phyloP scores from a whole-genome alignment of 768 basidiomycete genomes.

The Mycena indigotica region DNA sequence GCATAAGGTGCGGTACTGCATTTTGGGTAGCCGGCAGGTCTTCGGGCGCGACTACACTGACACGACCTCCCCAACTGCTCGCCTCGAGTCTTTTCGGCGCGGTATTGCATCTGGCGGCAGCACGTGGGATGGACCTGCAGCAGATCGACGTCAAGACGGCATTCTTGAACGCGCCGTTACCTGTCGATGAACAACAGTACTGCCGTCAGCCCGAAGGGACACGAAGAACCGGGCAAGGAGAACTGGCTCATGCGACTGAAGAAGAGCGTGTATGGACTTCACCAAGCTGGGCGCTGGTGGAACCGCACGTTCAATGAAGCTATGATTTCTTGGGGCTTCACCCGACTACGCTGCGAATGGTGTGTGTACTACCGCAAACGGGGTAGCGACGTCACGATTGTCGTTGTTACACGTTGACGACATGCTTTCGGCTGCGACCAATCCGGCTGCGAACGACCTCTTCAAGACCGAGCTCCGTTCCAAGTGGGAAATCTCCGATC shows the following conservation, averaged over 20 bases:
- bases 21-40: slow-evolving; percentile 35
- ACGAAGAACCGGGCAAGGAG: slow-evolving; percentile 16
- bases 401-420: slow-evolving; percentile 24
- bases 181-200: slow-evolving; percentile 31
- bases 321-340: slow-evolving; percentile 13
- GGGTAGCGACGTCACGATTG: no score
- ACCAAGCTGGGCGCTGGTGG: slow-evolving; percentile 26
- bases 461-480: neutral
- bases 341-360: slow-evolving; percentile 25
- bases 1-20: slow-evolving; percentile 39
- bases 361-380: no score
- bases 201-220: slow-evolving; percentile 39
- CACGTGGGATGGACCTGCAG: slow-evolving; percentile 29
- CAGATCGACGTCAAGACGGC: slow-evolving; percentile 38
- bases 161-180: slow-evolving; percentile 25
- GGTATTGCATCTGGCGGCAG: slow-evolving; percentile 31
- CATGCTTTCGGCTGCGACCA: neutral
- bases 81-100: slow-evolving; percentile 27
- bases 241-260: slow-evolving; percentile 21
- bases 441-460: neutral
- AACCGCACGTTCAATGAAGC: slow-evolving; percentile 24
- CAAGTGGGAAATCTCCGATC: neutral
- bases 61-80: slow-evolving; percentile 30
- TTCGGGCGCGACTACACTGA: slow-evolving; percentile 27
- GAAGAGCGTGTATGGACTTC: slow-evolving; percentile 14